Percentiles rank a stretch among this genome's conserved stretches.
Conservation (phyloP, 805 yeast genomes). For the Pichia insulana region DNA sequence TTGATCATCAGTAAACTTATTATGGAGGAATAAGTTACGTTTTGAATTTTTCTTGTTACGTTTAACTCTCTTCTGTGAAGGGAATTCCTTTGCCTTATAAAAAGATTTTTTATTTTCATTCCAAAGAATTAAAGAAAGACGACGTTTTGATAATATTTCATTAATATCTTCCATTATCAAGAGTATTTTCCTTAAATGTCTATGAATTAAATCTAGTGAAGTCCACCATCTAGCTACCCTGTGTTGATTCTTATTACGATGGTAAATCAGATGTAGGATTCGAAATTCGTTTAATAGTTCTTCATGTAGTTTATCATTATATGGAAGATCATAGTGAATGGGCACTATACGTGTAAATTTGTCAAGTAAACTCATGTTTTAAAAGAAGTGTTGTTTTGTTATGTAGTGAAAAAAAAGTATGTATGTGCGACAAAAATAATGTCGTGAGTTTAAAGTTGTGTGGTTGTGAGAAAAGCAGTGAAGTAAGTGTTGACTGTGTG, state of each 20-base stretch:
- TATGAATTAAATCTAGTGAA: slow-evolving; percentile 51
- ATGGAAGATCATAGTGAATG: not conserved
- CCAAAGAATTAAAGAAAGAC: slow-evolving; percentile 10
- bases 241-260: slow-evolving; percentile 73
- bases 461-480: too few relatives aligned
- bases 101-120: slow-evolving; percentile 5
- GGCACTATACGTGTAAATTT: not conserved
- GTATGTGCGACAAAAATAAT: too few relatives aligned
- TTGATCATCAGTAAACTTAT: not conserved
- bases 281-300: slow-evolving; percentile 41
- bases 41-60: slow-evolving; percentile 4
- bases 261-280: slow-evolving; percentile 54
- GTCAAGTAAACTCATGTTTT: not conserved
- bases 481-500: too few relatives aligned
- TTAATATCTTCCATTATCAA: slow-evolving; percentile 21
- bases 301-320: not conserved
- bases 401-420: too few relatives aligned
- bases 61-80: slow-evolving; percentile 1
- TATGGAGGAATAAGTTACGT: not conserved
- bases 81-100: slow-evolving; percentile 4
- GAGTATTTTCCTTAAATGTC: slow-evolving; percentile 40
- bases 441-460: too few relatives aligned
- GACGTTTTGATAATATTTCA: slow-evolving; percentile 9
- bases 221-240: slow-evolving; percentile 70
- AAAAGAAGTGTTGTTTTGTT: too few relatives aligned